These are phyloP conservation scores for Santalum album DNA, from an alignment of 164 flowering plant genomes.

Conservation along the genomic window DNA sequence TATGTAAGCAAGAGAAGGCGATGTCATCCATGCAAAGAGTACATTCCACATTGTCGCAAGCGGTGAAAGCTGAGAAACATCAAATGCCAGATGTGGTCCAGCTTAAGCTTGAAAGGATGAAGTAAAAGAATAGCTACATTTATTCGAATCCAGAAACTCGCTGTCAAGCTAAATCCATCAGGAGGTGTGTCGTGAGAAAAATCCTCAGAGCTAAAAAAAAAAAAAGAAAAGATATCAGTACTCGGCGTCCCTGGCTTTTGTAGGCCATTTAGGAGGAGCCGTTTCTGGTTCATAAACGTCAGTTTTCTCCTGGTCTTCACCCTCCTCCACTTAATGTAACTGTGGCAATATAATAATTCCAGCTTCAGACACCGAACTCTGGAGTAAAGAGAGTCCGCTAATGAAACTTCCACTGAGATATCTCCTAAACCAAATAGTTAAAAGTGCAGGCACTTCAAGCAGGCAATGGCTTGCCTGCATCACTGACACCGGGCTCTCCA, in stretches of 20 bases:
- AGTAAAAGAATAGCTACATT: not conserved
- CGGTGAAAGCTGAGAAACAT: constrained; percentile 63
- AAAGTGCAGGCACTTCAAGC: too few relatives aligned
- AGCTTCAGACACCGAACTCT: constrained; percentile 67
- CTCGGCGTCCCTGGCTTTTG: constrained; percentile 33
- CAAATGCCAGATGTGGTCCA: not conserved
- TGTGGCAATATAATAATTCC: constrained; percentile 54
- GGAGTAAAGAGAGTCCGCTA: not conserved
- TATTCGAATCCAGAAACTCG: constrained; percentile 23
- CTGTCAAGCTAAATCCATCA: constrained; percentile 67
- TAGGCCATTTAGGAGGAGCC: constrained; percentile 41
- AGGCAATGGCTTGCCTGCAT: constrained; percentile 58
- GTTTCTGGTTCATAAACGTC: constrained; percentile 29
- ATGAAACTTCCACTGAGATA: too few relatives aligned
- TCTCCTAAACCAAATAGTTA: too few relatives aligned
- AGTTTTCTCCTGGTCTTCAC: constrained; percentile 17
- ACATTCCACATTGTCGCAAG: constrained; percentile 84
- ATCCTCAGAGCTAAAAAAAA: constrained; percentile 46
- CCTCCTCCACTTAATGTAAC: constrained; percentile 23
- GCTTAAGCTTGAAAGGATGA: not conserved
- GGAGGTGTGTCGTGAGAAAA: constrained; percentile 81
- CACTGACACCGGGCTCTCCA: constrained; percentile 44
- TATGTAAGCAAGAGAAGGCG: constrained; percentile 81
- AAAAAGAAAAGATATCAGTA: too few relatives aligned
- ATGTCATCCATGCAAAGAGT: constrained; percentile 79